Base-by-base conservation (phyloP, 306 rosid species). In the Boehmeria nivea region DNA sequence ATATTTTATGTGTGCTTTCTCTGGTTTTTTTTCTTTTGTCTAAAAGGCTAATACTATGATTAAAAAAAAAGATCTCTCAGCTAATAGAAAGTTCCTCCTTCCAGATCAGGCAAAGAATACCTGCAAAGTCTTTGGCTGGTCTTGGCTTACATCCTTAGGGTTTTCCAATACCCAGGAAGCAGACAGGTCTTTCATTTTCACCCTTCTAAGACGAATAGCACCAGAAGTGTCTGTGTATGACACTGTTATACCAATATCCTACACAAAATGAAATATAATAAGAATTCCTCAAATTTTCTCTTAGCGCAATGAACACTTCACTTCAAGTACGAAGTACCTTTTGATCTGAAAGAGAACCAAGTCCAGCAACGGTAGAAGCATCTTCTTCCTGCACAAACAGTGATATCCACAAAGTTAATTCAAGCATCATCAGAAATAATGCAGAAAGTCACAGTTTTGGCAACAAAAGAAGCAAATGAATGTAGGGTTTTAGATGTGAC, bases 121-220 rank as follows among this genome's bases (percentile, higher is more conserved):
- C 96, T 76, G 75, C 37, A 83, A 68, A 64, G 49, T 76, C 75
- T 53, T 67, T 64, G 79, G 76, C 68, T 59, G 80, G 15, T 61
- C 82, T 60, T 54, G 64, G 60, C 59, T 70, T 34, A 65, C 80
- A 70, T 72, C 69, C 65, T 33, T 56, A 51, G 91, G 86, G 63
- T 82, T 82, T 78, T 91, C 93, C 89, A 86, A 76, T 28, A 84
- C 78, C 98, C 98, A 91, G 23, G 98, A 91, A 66, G 87, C 78
- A 33, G 98, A 91, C 20, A 91, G 61, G 61, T 80, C 85, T 47
- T 77, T 81, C 84, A 78, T 58, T 77, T 81, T 91, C 75, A 91
- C 76, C 80, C 83, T 84, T 66, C 87, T 72, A 16, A 79, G 75
- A 56, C 57, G 81, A 66, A 87, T 16, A 59, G 76, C 82, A 50